Evolutionary conservation across 1,284 basidiomycete genomes (phyloP), one percentile per base, ranked within the genome.

Genomic region (Chalciporus sp.): DNA sequence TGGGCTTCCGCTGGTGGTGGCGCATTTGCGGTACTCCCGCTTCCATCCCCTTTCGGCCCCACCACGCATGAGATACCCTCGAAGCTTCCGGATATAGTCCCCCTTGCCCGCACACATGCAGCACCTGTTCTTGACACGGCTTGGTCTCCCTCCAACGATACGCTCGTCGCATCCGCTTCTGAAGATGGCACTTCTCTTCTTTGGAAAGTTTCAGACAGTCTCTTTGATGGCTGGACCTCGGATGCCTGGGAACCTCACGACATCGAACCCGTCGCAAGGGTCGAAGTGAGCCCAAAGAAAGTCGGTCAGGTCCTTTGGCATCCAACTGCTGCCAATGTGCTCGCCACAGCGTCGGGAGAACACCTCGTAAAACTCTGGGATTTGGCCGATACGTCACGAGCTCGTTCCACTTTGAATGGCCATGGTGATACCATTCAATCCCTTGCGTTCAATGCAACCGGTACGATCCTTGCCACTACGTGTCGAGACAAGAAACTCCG

Each of bases 1-100:
- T 98, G 95, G 94, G 93, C 94, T 73, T 85, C 91, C 20, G 92
- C 94, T 0, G 96, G 96, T 28, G 96, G 96, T 23, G 96, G 96
- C 52, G 96, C 96, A 1, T 98, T 98, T 69, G 90, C 89, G 19
- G 87, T 99, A 65, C 78, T 98, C 11, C 96, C 96, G 0, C 76
- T 93, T 37, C 89, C 90, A 27, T 87, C 88, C 0, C 88, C 91
- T 7, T 92, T 88, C 72, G 71, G 76, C 33, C 67, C 79, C 1
- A 78, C 82, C 26, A 72, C 81, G 2, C 66, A 73, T 43, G 74
- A 74, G 23, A 76, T 94, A 64, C 85, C 88, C 8, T 79, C 81
- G 68, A 95, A 95, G 73, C 82, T 98, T 29, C 95, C 95, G 3
- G 96, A 99, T 68, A 83, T 91, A 63, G 84, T 98, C 51, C 96